phyloP scores from a whole-genome alignment of 192 early-diverging fungal species.

The Backusella luteola region DNA sequence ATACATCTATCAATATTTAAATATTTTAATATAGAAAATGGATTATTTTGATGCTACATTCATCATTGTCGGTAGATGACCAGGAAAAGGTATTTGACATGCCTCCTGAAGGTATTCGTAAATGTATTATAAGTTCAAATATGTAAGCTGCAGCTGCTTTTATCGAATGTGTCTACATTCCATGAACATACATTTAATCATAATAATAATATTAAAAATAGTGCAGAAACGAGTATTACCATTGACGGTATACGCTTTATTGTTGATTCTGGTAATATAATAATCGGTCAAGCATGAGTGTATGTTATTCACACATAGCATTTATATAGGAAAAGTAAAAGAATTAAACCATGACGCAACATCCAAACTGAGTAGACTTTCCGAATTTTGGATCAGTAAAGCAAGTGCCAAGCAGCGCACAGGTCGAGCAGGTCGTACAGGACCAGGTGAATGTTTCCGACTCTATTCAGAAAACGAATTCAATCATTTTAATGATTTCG shows the following conservation, averaged over 20 bases:
- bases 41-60: constrained; percentile 66
- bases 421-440: constrained; percentile 63
- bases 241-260: constrained; percentile 70
- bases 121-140: constrained; percentile 64
- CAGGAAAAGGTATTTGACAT: constrained; percentile 71
- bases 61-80: constrained; percentile 57
- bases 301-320: background rate
- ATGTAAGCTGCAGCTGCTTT: constrained; percentile 37
- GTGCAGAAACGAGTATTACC: constrained; percentile 45
- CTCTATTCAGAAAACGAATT: constrained; percentile 63
- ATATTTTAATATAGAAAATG: constrained; percentile 42
- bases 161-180: background rate
- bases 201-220: background rate
- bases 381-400: constrained; percentile 69
- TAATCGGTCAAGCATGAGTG: background rate
- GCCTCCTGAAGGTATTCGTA: constrained; percentile 54
- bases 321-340: constrained; percentile 55
- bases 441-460: constrained; percentile 64
- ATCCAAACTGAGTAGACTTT: constrained; percentile 49
- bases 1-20: background rate
- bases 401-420: constrained; percentile 65
- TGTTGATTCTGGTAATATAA: constrained; percentile 55
- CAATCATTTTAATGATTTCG: constrained; percentile 57
- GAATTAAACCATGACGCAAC: constrained; percentile 59
- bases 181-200: background rate